These are phyloP conservation scores for Casuarina glauca DNA, from an alignment of 306 rosid genomes.

Conservation along the genomic window DNA sequence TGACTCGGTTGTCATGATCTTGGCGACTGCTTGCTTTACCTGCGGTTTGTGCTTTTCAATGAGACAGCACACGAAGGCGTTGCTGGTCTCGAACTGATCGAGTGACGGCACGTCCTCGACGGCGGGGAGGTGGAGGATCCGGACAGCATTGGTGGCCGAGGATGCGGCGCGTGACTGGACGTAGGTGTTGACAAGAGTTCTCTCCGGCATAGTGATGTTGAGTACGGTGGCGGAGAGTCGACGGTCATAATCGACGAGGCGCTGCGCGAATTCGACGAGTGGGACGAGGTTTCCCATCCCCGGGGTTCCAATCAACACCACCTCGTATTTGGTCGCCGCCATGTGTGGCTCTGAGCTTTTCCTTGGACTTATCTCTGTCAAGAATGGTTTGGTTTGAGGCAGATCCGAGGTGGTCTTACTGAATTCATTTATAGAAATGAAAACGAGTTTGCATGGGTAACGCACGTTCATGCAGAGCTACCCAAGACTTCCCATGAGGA, in stretches of 20 bases:
- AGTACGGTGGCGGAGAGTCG: slow-evolving; percentile 56
- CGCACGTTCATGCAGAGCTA: no score
- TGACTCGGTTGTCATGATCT: slow-evolving; percentile 17
- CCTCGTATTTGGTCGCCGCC: slow-evolving; percentile 30
- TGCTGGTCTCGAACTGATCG: slow-evolving; percentile 37
- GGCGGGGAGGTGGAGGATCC: slow-evolving; percentile 39
- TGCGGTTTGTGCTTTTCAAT: slow-evolving; percentile 37
- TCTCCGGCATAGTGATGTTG: slow-evolving; percentile 36
- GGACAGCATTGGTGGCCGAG: slow-evolving; percentile 29
- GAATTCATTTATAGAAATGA: no score
- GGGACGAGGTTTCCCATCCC: slow-evolving; percentile 58
- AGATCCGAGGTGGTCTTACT: no score
- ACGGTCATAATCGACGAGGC: slow-evolving; percentile 40
- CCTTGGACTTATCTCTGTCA: no score
- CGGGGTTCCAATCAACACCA: slow-evolving; percentile 53
- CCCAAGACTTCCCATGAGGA: no score
- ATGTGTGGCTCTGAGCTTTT: not conserved
- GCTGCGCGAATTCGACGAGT: slow-evolving; percentile 54
- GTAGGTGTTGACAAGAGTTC: slow-evolving; percentile 44
- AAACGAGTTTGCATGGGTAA: no score
- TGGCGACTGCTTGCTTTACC: slow-evolving; percentile 29
- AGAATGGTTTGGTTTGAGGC: no score
- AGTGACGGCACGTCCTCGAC: slow-evolving; percentile 38
- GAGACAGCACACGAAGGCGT: slow-evolving; percentile 28
- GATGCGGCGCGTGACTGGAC: slow-evolving; percentile 29